These are phyloP conservation scores for Terfezia boudieri DNA, from an alignment of 495 filamentous ascomycete species.

Conservation along the genomic window DNA sequence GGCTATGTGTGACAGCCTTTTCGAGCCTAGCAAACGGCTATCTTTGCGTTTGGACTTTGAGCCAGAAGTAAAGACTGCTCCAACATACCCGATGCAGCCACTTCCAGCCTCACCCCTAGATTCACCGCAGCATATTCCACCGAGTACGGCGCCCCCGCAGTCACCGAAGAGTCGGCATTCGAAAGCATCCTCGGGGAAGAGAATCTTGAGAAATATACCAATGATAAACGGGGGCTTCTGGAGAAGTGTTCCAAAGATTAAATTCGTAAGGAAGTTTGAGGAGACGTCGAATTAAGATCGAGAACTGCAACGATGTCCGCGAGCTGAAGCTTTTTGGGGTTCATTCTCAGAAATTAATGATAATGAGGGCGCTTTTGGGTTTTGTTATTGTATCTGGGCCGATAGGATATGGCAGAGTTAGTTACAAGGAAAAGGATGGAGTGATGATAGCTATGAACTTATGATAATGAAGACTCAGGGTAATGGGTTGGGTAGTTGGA, in stretches of 20 bases:
- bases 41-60: not conserved
- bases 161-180: not conserved
- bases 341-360: too few species aligned
- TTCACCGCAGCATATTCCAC: not conserved
- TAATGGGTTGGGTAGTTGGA: too few species aligned
- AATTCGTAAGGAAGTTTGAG: not conserved
- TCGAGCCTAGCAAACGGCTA: not conserved
- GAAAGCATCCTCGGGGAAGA: not conserved
- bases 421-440: too few species aligned
- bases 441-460: too few species aligned
- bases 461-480: too few species aligned
- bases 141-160: not conserved
- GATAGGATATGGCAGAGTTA: too few species aligned
- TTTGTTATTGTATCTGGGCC: too few species aligned
- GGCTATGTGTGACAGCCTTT: not conserved
- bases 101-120: too few species aligned
- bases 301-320: too few species aligned
- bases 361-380: too few species aligned
- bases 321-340: too few species aligned
- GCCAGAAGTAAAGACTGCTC: not conserved
- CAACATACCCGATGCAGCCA: not conserved
- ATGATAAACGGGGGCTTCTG: not conserved
- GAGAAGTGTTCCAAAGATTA: not conserved
- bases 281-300: not conserved
- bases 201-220: not conserved